phyloP scores from a whole-genome alignment of 1,139 yeast species.

The Geotrichum australiense region DNA sequence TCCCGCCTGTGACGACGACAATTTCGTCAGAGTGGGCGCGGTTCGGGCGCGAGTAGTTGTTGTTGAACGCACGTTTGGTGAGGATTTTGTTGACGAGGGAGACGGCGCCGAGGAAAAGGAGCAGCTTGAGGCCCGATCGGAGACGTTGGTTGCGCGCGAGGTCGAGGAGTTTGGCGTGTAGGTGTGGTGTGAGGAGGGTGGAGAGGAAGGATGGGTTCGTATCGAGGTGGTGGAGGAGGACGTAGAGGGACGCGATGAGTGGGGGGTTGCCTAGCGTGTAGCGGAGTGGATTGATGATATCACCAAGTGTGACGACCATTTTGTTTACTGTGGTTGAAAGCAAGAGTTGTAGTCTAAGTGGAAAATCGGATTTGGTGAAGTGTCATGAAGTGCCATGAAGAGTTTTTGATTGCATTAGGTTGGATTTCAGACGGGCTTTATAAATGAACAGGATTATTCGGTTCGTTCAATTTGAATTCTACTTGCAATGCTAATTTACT shows the following conservation, averaged over 20 bases:
- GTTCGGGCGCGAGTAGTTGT: conserved; percentile 6
- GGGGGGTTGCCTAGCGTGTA: conserved; percentile 13
- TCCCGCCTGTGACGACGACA: conserved; percentile 18
- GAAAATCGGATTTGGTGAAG: too few relatives aligned
- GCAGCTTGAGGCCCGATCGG: conserved; percentile 1
- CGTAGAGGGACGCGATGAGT: conserved; percentile 8
- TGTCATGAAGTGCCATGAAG: too few relatives aligned
- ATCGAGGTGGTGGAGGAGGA: conserved; percentile 2
- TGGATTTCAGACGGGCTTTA: too few relatives aligned
- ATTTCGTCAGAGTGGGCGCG: conserved; percentile 11
- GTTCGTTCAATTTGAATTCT: too few relatives aligned
- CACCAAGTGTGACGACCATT: conserved; percentile 12
- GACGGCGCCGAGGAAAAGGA: conserved; percentile 6
- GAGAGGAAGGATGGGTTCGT: conserved; percentile 5
- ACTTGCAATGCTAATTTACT: too few relatives aligned
- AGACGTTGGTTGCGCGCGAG: conserved; percentile 1
- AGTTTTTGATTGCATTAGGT: too few relatives aligned
- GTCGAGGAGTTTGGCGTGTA: not conserved
- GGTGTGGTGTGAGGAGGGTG: not conserved
- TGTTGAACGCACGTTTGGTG: conserved; percentile 12
- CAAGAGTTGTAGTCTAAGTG: too few relatives aligned
- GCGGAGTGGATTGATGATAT: conserved; percentile 9
- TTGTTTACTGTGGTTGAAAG: too few relatives aligned
- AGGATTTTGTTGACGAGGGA: conserved; percentile 11
- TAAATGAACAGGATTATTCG: too few relatives aligned